Base-by-base conservation (phyloP, 371 early-diverging fungal genomes). In the Gilbertella persicaria region DNA sequence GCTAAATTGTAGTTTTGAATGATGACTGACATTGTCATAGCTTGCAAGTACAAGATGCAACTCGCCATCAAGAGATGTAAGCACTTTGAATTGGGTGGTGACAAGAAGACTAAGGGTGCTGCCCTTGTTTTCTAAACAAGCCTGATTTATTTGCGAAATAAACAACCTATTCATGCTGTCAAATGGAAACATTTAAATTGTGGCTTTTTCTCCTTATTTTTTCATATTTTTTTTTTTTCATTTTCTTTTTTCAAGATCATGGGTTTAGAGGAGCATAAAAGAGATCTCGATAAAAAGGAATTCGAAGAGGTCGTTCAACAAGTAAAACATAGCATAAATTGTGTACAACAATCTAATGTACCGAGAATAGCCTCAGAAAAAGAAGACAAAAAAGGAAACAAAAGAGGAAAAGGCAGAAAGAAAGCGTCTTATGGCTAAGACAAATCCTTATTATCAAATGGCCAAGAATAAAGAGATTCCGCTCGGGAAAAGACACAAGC, bases 41-140 rank as follows among this genome's bases (percentile, higher is more conserved):
- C 85, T 69, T 99, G 99, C 91, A 96, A 96, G 87, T 87, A 88
- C 85, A 93, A 94, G 88, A 81, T 86, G 69, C 96, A 96, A 84
- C 75, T 92, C 42, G 84, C 94, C 54, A 69, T 97, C 71, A 97
- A 97, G 90, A 92, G 99, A 68, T 97, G 99, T 89, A 99, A 99
- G 89, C 98, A 96, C 90, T 98, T 98, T 69, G 97, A 98, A 83
- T 89, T 99, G 56, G 98, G 99, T 79, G 99, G 97, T 85, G 97
- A 98, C 86, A 97, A 96, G 95, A 99, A 86, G 62, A 64, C 53
- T 50, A 59, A 53, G 74, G 88, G 87, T 80, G 86, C 85, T 57
- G 89, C 89, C 55, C 83, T 88, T 55, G 74, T 78, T 55, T 88
- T 87, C 84, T 88, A 85, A 83, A 60, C 48, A 44, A 28, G 41